Conservation (phyloP, 176 grass and related monocot species). For the Musa schizocarpa region DNA sequence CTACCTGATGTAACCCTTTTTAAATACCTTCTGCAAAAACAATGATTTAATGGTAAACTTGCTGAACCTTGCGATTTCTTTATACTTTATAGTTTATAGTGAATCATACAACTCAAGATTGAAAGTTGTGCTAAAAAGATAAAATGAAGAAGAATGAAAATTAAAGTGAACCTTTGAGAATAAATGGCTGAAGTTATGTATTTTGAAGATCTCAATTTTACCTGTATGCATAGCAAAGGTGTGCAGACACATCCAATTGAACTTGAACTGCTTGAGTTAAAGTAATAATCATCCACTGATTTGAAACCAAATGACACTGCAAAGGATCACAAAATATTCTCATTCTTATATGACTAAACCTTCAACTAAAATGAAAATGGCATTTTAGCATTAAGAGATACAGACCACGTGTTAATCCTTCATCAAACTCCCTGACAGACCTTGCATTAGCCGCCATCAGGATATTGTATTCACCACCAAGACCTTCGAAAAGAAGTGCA, state of each 20-base stretch:
- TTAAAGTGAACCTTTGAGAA: background rate
- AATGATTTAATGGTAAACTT: background rate
- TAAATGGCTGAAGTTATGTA: background rate
- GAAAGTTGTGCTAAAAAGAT: background rate
- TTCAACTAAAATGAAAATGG: background rate
- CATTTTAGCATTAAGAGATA: background rate
- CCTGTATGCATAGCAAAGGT: constrained; percentile 97
- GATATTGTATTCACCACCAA: constrained; percentile 83
- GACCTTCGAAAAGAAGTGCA: constrained; percentile 64
- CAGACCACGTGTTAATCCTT: constrained; percentile 82
- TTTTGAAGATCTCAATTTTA: constrained; percentile 16
- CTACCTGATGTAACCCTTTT: constrained; percentile 4
- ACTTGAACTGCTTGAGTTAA: constrained; percentile 81
- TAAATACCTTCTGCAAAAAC: background rate
- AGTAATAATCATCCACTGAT: constrained; percentile 96
- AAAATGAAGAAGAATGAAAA: background rate
- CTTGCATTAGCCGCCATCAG: constrained; percentile 63
- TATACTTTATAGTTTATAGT: no score
- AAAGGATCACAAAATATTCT: constrained; percentile 7
- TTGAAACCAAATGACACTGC: constrained; percentile 99
- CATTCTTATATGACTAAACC: constrained; percentile 5
- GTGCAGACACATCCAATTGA: constrained; percentile 75
- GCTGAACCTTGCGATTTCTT: background rate
- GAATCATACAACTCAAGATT: no score
- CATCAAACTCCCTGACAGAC: constrained; percentile 88